Percentiles rank a stretch among this genome's conserved stretches.
Evolutionary conservation across 1,284 basidiomycete species (phyloP).

Genomic region (Heterobasidion occidentale): DNA sequence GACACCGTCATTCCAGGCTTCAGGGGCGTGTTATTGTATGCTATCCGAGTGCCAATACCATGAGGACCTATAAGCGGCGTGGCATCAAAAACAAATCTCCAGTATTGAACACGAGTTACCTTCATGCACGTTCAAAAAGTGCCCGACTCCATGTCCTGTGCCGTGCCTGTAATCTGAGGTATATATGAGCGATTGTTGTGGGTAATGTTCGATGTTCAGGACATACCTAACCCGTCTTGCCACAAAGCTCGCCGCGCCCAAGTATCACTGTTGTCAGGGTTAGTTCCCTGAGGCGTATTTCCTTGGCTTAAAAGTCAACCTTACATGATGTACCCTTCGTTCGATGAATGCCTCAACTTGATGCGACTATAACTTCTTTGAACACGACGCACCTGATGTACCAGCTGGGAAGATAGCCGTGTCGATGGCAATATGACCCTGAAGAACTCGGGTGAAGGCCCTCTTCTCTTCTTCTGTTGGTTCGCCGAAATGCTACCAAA

Average conservation of each 20-base stretch:
- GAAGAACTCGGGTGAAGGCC: constrained; percentile 89
- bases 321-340: constrained; percentile 53
- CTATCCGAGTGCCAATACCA: constrained; percentile 80
- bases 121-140: constrained; percentile 92
- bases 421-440: constrained; percentile 94
- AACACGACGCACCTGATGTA: constrained; percentile 57
- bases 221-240: constrained; percentile 82
- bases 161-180: constrained; percentile 45
- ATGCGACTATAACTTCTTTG: constrained; percentile 5
- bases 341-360: neutral
- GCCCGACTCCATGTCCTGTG: constrained; percentile 92
- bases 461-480: constrained; percentile 80
- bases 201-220: neutral
- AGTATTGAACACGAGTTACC: constrained; percentile 23
- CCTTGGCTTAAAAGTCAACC: constrained; percentile 10
- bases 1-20: constrained; percentile 86
- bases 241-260: constrained; percentile 83
- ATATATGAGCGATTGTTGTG: neutral
- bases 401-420: constrained; percentile 80
- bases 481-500: constrained; percentile 76
- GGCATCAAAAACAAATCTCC: neutral
- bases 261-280: constrained; percentile 53
- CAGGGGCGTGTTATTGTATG: constrained; percentile 60
- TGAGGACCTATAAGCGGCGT: constrained; percentile 51
- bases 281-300: neutral